These are phyloP conservation scores for Vanrija sp. DNA, from an alignment of 1,284 basidiomycete species.

Conservation along the genomic window DNA sequence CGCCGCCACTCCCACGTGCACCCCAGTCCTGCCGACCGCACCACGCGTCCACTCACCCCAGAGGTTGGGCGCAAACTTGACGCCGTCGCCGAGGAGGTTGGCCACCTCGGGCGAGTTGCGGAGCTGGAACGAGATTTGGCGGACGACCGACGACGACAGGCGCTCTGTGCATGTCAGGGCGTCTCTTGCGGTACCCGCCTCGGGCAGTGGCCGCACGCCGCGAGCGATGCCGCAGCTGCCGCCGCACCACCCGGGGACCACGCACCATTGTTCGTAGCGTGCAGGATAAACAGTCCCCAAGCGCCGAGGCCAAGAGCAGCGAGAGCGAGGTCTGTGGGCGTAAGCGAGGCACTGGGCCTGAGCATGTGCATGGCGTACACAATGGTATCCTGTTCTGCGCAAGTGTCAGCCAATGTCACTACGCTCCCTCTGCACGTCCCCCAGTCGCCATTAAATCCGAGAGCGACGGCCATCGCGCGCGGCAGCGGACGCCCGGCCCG, in stretches of 20 bases:
- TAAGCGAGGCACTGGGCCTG: neutral
- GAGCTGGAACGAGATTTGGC: slow-evolving; percentile 45
- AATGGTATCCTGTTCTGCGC: slow-evolving; percentile 32
- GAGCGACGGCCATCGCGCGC: neutral
- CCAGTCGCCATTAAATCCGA: neutral
- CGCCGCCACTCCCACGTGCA: neutral
- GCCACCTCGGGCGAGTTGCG: slow-evolving; percentile 42
- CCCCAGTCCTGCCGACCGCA: neutral
- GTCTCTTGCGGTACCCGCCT: neutral
- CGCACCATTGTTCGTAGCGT: slow-evolving; percentile 47
- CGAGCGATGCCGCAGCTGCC: neutral
- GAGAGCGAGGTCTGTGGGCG: slow-evolving; percentile 30
- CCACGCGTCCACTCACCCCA: slow-evolving; percentile 36
- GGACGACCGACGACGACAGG: slow-evolving; percentile 43
- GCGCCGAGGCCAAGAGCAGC: slow-evolving; percentile 34
- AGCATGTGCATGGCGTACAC: slow-evolving; percentile 22
- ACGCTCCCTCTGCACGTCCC: neutral
- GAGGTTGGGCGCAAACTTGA: slow-evolving; percentile 41
- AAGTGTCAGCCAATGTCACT: neutral
- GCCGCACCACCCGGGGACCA: neutral
- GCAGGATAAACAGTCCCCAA: slow-evolving; percentile 45
- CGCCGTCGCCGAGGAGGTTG: slow-evolving; percentile 36
- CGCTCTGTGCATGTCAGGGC: slow-evolving; percentile 35
- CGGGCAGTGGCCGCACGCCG: neutral
- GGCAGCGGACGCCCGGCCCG: neutral